Evolutionary conservation across 768 basidiomycete genomes (phyloP), one percentile per base, ranked within the genome.

Genomic region (Lactarius akahatsu): DNA sequence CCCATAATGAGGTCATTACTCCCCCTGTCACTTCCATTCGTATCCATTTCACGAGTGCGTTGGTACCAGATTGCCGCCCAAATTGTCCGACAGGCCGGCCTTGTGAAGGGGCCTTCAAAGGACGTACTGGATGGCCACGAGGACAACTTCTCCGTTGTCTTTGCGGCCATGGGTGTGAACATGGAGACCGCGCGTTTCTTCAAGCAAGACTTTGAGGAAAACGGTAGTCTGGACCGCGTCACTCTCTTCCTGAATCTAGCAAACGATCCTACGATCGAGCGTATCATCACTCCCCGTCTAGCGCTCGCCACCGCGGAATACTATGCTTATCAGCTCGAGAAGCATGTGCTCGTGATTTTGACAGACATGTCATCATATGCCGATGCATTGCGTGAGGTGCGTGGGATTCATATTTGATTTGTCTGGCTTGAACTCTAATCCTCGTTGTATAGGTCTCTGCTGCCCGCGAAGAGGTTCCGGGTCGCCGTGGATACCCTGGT

Each of bases 141-240:
- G 82, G 96, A 99, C 81, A 99, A 99, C 79, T 99, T 99, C 85
- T 96, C 94, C 57, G 96, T 99, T 74, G 97, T 98, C 57, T 99
- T 98, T 76, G 97, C 96, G 64, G 97, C 97, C 47, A 98, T 99
- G 97, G 97, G 97, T 85, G 97, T 96, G 66, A 99, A 99, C 82
- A 97, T 97, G 95, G 97, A 99, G 78, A 98, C 97, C 7, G 97
- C 97, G 57, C 88, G 96, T 61, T 99, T 97, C 84, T 99, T 99
- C 91, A 96, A 96, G 78, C 92, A 96, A 76, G 97, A 99, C 81
- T 98, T 98, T 76, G 96, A 98, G 78, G 96, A 97, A 73, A 98
- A 97, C 76, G 97, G 97, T 62, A 92, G 90, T 82, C 84, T 98
- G 68, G 95, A 98, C 79, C 91, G 97, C 72, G 95, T 97, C 62